Evolutionary conservation across 441 rosid genomes (phyloP).

Genomic region (Kokia cookei): DNA sequence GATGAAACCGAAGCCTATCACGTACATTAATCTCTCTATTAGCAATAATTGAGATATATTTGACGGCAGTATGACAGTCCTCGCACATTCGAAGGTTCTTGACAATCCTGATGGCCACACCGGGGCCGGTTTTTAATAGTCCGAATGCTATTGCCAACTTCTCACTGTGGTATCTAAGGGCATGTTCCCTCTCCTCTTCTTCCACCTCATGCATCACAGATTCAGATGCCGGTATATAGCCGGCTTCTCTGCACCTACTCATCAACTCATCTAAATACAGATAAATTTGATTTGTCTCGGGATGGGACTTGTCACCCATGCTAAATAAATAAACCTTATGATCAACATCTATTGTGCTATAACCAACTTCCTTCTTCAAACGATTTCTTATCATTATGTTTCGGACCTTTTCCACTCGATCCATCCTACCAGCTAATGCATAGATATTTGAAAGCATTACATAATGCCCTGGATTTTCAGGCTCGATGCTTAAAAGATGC

Average conservation of each 20-base stretch:
- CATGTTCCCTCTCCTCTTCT: conserved; percentile 80
- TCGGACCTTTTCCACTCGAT: conserved; percentile 56
- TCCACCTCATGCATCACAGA: conserved; percentile 77
- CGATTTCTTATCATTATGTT: conserved; percentile 56
- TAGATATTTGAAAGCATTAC: conserved; percentile 80
- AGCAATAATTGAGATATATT: conserved; percentile 51
- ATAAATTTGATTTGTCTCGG: conserved; percentile 49
- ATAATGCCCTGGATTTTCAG: conserved; percentile 80
- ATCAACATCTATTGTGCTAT: conserved; percentile 59
- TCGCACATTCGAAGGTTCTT: conserved; percentile 83
- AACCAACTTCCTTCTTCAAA: conserved; percentile 75
- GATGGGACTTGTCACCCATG: conserved; percentile 75
- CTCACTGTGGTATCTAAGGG: conserved; percentile 83
- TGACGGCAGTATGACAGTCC: conserved; percentile 79
- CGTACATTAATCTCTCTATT: conserved; percentile 66
- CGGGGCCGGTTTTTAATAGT: conserved; percentile 44
- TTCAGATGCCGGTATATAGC: conserved; percentile 54
- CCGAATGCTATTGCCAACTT: conserved; percentile 87
- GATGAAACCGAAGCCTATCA: conserved; percentile 80
- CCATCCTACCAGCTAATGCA: conserved; percentile 73
- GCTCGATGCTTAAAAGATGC: conserved; percentile 60
- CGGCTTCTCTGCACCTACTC: conserved; percentile 61
- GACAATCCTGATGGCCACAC: conserved; percentile 39
- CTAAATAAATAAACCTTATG: conserved; percentile 61
- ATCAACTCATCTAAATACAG: conserved; percentile 59